Percentiles rank a stretch among this genome's conserved stretches.
These are phyloP conservation scores for Lachancea sp. DNA, from an alignment of 805 yeast genomes.

Conservation along the genomic window DNA sequence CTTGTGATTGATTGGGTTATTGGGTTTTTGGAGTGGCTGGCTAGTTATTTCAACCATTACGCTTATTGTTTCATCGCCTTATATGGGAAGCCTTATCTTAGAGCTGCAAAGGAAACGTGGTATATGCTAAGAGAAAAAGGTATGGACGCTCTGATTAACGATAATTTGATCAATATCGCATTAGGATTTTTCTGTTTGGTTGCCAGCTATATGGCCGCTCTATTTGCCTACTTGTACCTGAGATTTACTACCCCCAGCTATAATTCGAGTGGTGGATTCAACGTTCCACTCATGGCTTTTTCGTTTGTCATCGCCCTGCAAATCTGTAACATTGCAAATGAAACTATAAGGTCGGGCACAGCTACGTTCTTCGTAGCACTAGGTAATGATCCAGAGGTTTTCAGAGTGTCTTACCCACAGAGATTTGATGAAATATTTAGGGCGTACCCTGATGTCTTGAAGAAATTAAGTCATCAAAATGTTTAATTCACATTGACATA, in stretches of 20 bases:
- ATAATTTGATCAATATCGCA: slow-evolving; percentile 73
- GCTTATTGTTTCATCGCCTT: slow-evolving; percentile 84
- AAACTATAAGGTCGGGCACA: slow-evolving; percentile 73
- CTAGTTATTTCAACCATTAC: slow-evolving; percentile 81
- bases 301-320: slow-evolving; percentile 69
- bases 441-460: slow-evolving; percentile 62
- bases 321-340: slow-evolving; percentile 63
- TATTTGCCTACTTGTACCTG: slow-evolving; percentile 60
- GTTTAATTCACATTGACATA: slow-evolving; percentile 13
- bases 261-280: slow-evolving; percentile 51
- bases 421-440: slow-evolving; percentile 57
- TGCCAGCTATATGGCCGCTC: slow-evolving; percentile 59
- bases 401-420: slow-evolving; percentile 64
- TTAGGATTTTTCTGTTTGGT: slow-evolving; percentile 69
- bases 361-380: slow-evolving; percentile 79
- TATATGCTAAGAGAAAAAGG: slow-evolving; percentile 72
- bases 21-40: slow-evolving; percentile 68
- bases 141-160: slow-evolving; percentile 76
- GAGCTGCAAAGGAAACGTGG: slow-evolving; percentile 79
- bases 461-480: slow-evolving; percentile 39
- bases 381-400: slow-evolving; percentile 79
- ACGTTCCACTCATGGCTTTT: slow-evolving; percentile 71
- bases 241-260: slow-evolving; percentile 62
- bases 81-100: slow-evolving; percentile 72
- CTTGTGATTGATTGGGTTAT: slow-evolving; percentile 53